phyloP scores from a whole-genome alignment of 2,329 filamentous ascomycete species.

The Colletotrichum sp. region DNA sequence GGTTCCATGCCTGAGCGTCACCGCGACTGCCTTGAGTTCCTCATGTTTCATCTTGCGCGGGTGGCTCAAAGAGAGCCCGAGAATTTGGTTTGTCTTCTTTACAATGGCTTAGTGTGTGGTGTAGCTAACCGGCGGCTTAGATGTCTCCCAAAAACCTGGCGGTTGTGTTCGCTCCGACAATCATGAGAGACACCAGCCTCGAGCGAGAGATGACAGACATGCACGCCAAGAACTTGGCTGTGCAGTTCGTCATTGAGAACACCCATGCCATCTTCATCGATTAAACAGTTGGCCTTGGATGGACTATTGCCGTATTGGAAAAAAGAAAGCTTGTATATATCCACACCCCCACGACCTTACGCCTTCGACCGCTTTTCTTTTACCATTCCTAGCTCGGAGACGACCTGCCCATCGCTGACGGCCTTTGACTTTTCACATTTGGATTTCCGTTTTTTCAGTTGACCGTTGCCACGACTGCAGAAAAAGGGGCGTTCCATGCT shows the following conservation, averaged over 20 bases:
- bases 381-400: not conserved
- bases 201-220: conserved; percentile 97
- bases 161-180: conserved; percentile 96
- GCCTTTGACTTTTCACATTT: conserved; percentile 4
- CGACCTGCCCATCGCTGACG: not conserved
- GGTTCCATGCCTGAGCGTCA: conserved; percentile 82
- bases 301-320: not conserved
- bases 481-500: not conserved
- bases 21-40: conserved; percentile 87
- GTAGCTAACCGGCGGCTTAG: conserved; percentile 38
- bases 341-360: conserved; percentile 14
- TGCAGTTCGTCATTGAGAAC: conserved; percentile 93
- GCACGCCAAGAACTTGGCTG: conserved; percentile 87
- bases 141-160: conserved; percentile 98
- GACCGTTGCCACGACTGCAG: not conserved
- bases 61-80: conserved; percentile 84
- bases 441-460: not conserved
- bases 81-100: conserved; percentile 71
- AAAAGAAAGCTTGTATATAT: conserved; percentile 18
- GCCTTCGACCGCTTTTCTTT: not conserved
- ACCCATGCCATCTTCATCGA: conserved; percentile 80
- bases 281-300: conserved; percentile 11
- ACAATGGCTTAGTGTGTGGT: no score
- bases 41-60: conserved; percentile 90
- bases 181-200: conserved; percentile 89